These are phyloP conservation scores for Stachybotrys chlorohalonatus DNA, from an alignment of 2,329 filamentous ascomycete genomes.

Conservation along the genomic window DNA sequence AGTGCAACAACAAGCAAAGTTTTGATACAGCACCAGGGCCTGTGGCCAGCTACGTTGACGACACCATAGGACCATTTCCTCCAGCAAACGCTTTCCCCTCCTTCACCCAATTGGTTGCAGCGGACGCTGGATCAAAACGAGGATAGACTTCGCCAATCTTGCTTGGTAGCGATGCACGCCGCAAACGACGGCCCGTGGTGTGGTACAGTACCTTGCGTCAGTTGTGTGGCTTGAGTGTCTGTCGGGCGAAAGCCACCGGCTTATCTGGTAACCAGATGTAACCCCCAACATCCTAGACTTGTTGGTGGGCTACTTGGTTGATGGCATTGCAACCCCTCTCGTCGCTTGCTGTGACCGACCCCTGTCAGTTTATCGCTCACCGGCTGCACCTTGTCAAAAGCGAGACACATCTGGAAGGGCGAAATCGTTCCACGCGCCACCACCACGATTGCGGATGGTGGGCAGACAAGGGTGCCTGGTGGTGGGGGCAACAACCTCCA, in stretches of 20 bases:
- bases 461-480: background rate
- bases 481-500: too few species aligned
- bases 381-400: background rate
- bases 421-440: background rate
- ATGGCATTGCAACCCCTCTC: background rate
- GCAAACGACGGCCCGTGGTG: background rate
- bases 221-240: background rate
- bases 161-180: background rate
- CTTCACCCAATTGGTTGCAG: background rate
- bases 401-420: background rate
- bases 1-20: too few species aligned
- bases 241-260: background rate
- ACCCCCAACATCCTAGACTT: too few species aligned
- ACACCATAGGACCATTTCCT: too few species aligned
- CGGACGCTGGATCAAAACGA: background rate
- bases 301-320: too few species aligned
- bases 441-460: background rate
- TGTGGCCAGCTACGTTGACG: too few species aligned
- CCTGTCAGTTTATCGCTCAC: background rate
- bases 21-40: too few species aligned
- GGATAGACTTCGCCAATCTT: background rate
- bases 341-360: background rate
- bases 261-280: background rate
- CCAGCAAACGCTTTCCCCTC: too few species aligned
- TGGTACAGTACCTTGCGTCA: background rate